These are phyloP conservation scores for Leishmania tarentolae DNA, from an alignment of 208 protist species.

Conservation along the genomic window DNA sequence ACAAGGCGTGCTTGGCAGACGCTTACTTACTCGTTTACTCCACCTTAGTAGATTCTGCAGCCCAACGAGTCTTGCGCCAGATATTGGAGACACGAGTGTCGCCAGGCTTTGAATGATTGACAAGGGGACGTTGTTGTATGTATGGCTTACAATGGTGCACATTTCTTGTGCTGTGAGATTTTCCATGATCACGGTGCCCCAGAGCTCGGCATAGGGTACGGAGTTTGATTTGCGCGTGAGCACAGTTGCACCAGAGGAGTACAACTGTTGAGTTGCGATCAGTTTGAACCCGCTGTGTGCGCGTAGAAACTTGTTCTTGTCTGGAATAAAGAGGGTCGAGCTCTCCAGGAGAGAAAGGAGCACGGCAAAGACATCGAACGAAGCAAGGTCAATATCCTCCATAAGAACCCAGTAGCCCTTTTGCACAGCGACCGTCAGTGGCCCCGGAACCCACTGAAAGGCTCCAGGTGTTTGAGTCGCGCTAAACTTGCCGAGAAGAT, in stretches of 20 bases:
- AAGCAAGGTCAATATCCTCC: slow-evolving; percentile 99
- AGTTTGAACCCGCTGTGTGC: slow-evolving; percentile 88
- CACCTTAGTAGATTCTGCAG: slow-evolving; percentile 94
- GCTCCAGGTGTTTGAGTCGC: slow-evolving; percentile 97
- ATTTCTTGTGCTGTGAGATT: slow-evolving; percentile 65
- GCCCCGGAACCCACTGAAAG: slow-evolving; percentile 98
- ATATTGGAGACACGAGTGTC: slow-evolving; percentile 25
- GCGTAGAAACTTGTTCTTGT: slow-evolving; percentile 93
- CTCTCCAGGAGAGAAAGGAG: slow-evolving; percentile 97
- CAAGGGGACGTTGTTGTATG: slow-evolving; percentile 55
- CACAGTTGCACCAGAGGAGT: slow-evolving; percentile 48
- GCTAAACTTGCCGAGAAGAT: slow-evolving; percentile 98
- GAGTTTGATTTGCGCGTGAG: slow-evolving; percentile 63
- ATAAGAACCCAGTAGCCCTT: slow-evolving; percentile 98
- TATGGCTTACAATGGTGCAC: slow-evolving; percentile 53
- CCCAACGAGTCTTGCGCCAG: slow-evolving; percentile 43
- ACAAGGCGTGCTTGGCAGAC: slow-evolving; percentile 32
- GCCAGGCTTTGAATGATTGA: slow-evolving; percentile 51
- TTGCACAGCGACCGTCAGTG: slow-evolving; percentile 95
- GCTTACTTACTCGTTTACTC: slow-evolving; percentile 80
- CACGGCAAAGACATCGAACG: slow-evolving; percentile 97
- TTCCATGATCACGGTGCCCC: slow-evolving; percentile 77
- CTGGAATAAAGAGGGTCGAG: slow-evolving; percentile 94
- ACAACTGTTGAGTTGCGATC: slow-evolving; percentile 88
- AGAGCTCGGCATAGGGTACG: slow-evolving; percentile 81